Evolutionary conservation across 306 rosid species (phyloP), one percentile per base, ranked within the genome.

Genomic region (Begonia fuchsioides): DNA sequence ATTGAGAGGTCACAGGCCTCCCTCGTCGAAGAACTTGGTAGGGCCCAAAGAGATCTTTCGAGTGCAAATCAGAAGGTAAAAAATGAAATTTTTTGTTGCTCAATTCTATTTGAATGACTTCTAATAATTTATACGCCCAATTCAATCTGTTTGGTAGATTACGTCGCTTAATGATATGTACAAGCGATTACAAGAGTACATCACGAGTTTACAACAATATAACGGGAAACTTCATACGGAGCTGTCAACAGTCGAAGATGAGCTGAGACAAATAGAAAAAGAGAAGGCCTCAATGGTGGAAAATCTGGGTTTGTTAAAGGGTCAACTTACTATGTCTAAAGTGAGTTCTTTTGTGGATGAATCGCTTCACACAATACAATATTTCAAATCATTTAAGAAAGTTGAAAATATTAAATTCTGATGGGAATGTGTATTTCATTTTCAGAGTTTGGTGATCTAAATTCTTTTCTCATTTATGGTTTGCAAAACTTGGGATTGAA

Each of bases 201-300:
- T 85, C 62, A 80, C 98, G 32, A 85, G 95, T 63, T 73, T 90
- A 54, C 98, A 90, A 50, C 93, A 85, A 44, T 90, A 90, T 66
- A 90, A 90, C 54, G 92, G 93, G 53, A 90, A 90, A 56, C 96
- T 90, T 61, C 98, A 90, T 47, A 71, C 82, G 1, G 98, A 90
- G 70, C 96, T 90, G 62, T 82, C 98, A 16, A n/a, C 81, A 1
- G 92, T 62, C 39, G 96, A 90, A 64, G 84, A 76, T 14, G 96
- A 90, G 60, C 92, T 86, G 38, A 90, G 82, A 65, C 92, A 67
- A 1, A 68, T 79, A 45, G 98, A 85, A 84, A 90, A 77, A 62
- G 98, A 85, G 70, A 90, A 77, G 57, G 74, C 85, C 56, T 43
- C 81, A 15, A 76, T 77, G 62, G 77, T 61, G 59, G 98, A 85